Conservation (phyloP, 2,329 filamentous ascomycete species). For the Cyanodermella asteris region DNA sequence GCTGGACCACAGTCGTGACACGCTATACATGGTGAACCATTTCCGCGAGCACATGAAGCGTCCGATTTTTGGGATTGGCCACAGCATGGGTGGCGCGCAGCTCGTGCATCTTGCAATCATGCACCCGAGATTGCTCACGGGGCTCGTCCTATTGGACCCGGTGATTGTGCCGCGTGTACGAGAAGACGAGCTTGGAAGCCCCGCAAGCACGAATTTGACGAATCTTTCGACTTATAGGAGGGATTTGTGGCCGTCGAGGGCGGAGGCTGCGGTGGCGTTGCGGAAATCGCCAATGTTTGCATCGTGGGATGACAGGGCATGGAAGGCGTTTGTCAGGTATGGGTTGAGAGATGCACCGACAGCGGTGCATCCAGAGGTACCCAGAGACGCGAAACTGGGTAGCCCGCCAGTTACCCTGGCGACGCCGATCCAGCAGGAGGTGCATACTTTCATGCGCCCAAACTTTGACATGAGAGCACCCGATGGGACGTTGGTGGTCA, state of each 20-base stretch:
- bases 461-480: constrained; percentile 17
- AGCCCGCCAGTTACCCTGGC: constrained; percentile 39
- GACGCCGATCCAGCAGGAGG: constrained; percentile 75
- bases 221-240: constrained; percentile 47
- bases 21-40: constrained; percentile 64
- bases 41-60: constrained; percentile 62
- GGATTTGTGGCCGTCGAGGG: constrained; percentile 61
- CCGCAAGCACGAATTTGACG: constrained; percentile 21
- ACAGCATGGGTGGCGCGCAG: constrained; percentile 67
- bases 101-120: constrained; percentile 51
- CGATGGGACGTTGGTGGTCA: constrained; percentile 12
- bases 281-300: constrained; percentile 52
- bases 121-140: constrained; percentile 59
- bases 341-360: constrained; percentile 61
- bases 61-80: constrained; percentile 65
- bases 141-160: constrained; percentile 63
- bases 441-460: constrained; percentile 29
- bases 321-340: constrained; percentile 49
- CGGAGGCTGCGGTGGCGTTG: constrained; percentile 46
- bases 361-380: constrained; percentile 26
- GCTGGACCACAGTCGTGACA: constrained; percentile 67
- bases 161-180: constrained; percentile 46
- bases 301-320: constrained; percentile 58
- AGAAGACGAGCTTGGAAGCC: constrained; percentile 16
- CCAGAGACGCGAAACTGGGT: constrained; percentile 11